Evolutionary conservation across 352 stramenopile genomes (phyloP).

Genomic region (Phytophthora meadii): DNA sequence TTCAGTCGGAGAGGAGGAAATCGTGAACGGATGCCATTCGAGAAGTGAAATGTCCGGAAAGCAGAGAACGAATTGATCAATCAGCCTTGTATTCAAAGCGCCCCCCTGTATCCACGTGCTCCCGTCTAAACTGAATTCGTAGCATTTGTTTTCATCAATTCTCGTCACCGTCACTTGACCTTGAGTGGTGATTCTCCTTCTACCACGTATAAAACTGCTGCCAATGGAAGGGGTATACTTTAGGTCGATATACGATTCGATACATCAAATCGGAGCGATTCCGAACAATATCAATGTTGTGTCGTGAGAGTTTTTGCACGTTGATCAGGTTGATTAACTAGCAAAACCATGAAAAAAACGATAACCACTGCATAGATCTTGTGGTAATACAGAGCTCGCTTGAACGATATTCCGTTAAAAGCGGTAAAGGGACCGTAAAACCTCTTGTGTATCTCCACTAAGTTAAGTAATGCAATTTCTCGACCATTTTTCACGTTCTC

Average conservation of each 20-base stretch:
- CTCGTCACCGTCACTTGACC: conserved; percentile 11
- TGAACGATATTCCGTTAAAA: conserved; percentile 38
- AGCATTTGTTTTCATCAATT: no score
- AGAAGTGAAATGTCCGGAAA: no score
- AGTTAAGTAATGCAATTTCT: neutral
- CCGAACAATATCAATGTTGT: conserved; percentile 38
- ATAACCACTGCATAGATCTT: conserved; percentile 53
- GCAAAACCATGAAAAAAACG: conserved; percentile 51
- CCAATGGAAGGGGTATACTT: conserved; percentile 9
- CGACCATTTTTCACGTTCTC: neutral
- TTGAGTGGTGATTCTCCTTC: conserved; percentile 30
- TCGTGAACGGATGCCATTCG: no score
- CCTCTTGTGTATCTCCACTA: neutral
- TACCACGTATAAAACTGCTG: neutral
- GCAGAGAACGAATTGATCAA: no score
- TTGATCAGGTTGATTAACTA: no score
- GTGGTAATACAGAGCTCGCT: conserved; percentile 56
- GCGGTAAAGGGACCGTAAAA: neutral
- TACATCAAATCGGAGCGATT: conserved; percentile 39
- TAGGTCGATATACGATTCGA: conserved; percentile 26
- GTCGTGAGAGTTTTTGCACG: conserved; percentile 20
- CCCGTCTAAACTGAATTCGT: no score
- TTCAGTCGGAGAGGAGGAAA: no score
- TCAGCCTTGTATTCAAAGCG: no score
- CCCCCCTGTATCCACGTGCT: no score